phyloP scores from a whole-genome alignment of 108 stramenopile species.

The Discostella stelligeroides region DNA sequence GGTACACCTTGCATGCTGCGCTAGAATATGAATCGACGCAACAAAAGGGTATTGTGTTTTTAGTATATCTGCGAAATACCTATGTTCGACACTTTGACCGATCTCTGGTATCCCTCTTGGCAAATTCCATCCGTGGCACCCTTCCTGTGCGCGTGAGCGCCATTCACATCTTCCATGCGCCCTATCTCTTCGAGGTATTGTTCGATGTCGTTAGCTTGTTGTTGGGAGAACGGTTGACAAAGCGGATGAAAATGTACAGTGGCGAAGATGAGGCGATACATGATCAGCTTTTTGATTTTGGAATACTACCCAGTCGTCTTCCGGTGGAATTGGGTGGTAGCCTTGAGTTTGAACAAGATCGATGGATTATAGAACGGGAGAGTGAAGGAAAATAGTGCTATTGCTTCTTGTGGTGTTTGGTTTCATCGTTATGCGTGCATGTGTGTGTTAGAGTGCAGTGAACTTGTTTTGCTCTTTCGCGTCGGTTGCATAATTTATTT shows the following conservation, averaged over 20 bases:
- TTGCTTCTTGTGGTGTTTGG: background rate
- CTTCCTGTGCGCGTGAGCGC: conserved; percentile 40
- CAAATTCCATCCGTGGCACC: conserved; percentile 27
- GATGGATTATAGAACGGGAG: conserved; percentile 17
- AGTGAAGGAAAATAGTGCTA: conserved; percentile 1
- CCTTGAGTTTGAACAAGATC: conserved; percentile 18
- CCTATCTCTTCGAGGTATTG: conserved; percentile 36
- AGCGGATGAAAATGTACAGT: conserved; percentile 41
- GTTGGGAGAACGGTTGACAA: conserved; percentile 34
- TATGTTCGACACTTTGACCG: conserved; percentile 35
- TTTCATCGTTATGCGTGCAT: background rate
- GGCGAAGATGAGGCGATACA: conserved; percentile 25
- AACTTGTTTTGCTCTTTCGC: too few species aligned
- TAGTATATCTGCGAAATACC: conserved; percentile 21
- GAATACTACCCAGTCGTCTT: conserved; percentile 17
- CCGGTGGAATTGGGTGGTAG: conserved; percentile 38
- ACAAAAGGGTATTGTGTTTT: conserved; percentile 35
- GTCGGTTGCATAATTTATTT: too few species aligned
- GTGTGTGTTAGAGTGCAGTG: too few species aligned
- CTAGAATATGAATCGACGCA: conserved; percentile 31
- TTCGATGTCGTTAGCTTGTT: conserved; percentile 28
- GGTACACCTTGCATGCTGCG: conserved; percentile 33
- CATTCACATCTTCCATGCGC: conserved; percentile 42
- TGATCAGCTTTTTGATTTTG: conserved; percentile 20
- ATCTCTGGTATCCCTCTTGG: conserved; percentile 14